Conservation (phyloP, 306 rosid species). For the Hippophae rhamnoides region DNA sequence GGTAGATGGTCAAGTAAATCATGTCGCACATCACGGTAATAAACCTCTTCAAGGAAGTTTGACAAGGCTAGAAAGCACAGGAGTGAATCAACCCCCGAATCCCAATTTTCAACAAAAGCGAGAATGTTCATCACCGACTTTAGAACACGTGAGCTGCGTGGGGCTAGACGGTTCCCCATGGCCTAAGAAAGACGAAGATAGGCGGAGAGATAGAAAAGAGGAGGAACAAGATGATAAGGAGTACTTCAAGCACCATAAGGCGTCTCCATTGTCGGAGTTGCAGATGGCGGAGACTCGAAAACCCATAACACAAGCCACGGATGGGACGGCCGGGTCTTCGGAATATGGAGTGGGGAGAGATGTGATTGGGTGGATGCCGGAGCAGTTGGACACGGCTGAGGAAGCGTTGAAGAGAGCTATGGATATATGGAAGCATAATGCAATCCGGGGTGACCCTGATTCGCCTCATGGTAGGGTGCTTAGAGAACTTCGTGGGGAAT, state of each 20-base stretch:
- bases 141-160: conserved; percentile 40
- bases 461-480: conserved; percentile 61
- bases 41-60: conserved; percentile 35
- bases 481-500: conserved; percentile 52
- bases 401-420: conserved; percentile 54
- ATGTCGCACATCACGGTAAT: conserved; percentile 7
- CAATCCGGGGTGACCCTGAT: conserved; percentile 65
- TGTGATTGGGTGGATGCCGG: conserved; percentile 59
- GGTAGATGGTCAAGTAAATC: conserved; percentile 6
- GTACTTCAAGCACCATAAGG: conserved; percentile 49
- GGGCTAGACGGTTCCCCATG: conserved; percentile 57
- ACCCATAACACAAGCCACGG: conserved; percentile 37
- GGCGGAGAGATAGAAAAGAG: conserved; percentile 3
- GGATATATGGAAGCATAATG: conserved; percentile 50
- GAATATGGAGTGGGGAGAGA: conserved; percentile 14
- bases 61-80: conserved; percentile 35
- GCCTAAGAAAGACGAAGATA: conserved; percentile 22
- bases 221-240: conserved; percentile 28
- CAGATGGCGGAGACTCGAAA: conserved; percentile 56
- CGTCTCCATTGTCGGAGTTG: conserved; percentile 69
- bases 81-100: conserved; percentile 33
- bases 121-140: neutral
- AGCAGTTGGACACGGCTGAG: conserved; percentile 77
- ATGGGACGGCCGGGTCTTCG: conserved; percentile 25
- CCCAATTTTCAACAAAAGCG: conserved; percentile 54